Base-by-base conservation (phyloP, 441 rosid genomes). In the Bruguiera hainesii region DNA sequence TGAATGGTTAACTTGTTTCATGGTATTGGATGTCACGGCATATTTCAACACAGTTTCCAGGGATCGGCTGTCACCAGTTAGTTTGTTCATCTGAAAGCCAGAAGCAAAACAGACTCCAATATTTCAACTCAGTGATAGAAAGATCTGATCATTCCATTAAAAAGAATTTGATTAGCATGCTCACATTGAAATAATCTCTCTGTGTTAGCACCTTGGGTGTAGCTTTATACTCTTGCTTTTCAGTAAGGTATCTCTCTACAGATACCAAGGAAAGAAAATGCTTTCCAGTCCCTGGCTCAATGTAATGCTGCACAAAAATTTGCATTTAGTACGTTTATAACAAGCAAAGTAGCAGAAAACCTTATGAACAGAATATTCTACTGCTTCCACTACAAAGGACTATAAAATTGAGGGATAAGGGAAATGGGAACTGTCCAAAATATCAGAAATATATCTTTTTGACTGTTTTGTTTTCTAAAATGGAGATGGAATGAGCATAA, bases 211-310 rank as follows among this genome's bases (percentile, higher is more conserved):
- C 67, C 50, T 66, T 64, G 15, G 65, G 53, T 20, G 68, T 60
- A 39, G 77, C 64, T 70, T 74, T 46, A 78, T 61, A 63, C 67
- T 35, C 60, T 55, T 63, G 53, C 21, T 21, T n/a, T 65, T 69
- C 65, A 65, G 71, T 63, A 55, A 86, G 77, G 68, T 83, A 76
- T 66, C 87, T 83, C 84, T 78, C 75, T 37, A 73, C 84, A 19
- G 88, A 73, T 63, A 60, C 56, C 57, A 73, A 78, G 35, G 91
- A 86, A 60, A 82, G 84, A 51, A 83, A 84, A 5, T 75, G 78
- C 53, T 55, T 68, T 62, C 87, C 83, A 49, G 85, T 83, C 63
- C 68, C 84, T 9, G 84, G 78, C 73, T 88, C 89, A 78, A 81
- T 73, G 76, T 80, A 86, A 73, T 50, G 76, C 89, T 83, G 81